Evolutionary conservation across 495 filamentous ascomycete genomes (phyloP).

Genomic region (Lineolata rhizophorae): DNA sequence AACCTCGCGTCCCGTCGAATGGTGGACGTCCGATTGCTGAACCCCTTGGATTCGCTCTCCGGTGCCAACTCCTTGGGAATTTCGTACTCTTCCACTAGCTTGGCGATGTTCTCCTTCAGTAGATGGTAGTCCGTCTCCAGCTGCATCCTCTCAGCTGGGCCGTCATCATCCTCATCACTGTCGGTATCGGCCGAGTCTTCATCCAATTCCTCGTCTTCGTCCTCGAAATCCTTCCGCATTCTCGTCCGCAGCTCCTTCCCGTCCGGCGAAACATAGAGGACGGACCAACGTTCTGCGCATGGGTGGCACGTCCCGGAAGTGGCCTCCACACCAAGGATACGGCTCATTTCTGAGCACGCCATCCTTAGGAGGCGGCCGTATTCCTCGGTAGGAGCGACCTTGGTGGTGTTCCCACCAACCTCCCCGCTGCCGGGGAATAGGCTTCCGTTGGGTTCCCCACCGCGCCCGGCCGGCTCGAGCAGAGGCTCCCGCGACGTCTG

Average conservation of each 20-base stretch:
- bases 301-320: constrained; percentile 42
- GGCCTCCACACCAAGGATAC: constrained; percentile 34
- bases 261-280: constrained; percentile 55
- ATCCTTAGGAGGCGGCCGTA: constrained; percentile 23
- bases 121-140: constrained; percentile 67
- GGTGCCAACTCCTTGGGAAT: constrained; percentile 37
- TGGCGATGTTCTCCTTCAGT: constrained; percentile 59
- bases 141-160: constrained; percentile 38
- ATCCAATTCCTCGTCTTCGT: constrained; percentile 38
- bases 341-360: constrained; percentile 42
- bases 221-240: constrained; percentile 48
- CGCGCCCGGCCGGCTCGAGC: constrained; percentile 25
- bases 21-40: constrained; percentile 39
- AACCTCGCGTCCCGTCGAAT: constrained; percentile 7
- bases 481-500: constrained; percentile 41
- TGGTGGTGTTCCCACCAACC: not conserved
- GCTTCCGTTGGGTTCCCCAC: no score
- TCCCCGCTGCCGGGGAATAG: no score
- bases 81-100: constrained; percentile 61
- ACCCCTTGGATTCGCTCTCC: constrained; percentile 31
- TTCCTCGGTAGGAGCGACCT: constrained; percentile 16
- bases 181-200: constrained; percentile 40
- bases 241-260: constrained; percentile 44
- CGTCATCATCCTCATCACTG: constrained; percentile 35
- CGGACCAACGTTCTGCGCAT: constrained; percentile 49